A percentile compares a stretch with the other conserved stretches of the same genome.
These are phyloP conservation scores for Meredithiella fracta DNA, from an alignment of 2,329 filamentous ascomycete genomes.

Conservation along the genomic window DNA sequence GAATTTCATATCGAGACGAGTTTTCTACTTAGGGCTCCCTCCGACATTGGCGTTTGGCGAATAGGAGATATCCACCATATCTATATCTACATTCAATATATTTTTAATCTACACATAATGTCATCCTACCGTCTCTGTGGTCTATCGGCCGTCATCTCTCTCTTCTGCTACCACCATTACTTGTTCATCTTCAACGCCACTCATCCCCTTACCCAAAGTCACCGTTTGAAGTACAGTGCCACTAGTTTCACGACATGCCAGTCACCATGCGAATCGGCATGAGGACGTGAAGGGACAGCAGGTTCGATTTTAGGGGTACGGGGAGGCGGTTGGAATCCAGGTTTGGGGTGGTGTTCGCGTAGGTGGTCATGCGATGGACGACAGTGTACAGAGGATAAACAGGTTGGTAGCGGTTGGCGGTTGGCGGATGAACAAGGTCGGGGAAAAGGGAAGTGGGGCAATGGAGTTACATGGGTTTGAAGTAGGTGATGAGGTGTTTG, in stretches of 20 bases:
- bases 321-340: neutral
- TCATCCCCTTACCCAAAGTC: neutral
- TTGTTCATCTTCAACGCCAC: neutral
- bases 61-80: neutral
- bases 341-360: neutral
- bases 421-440: no score
- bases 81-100: neutral
- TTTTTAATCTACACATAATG: neutral
- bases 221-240: neutral
- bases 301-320: neutral
- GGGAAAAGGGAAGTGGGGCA: no score
- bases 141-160: no score
- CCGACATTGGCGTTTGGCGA: neutral
- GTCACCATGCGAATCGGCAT: neutral
- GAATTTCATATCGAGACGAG: neutral
- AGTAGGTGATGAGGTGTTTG: no score
- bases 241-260: neutral
- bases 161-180: neutral
- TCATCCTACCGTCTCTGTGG: neutral
- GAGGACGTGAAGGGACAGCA: neutral
- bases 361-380: neutral
- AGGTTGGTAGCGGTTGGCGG: no score
- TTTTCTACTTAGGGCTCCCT: neutral
- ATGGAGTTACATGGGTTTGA: no score
- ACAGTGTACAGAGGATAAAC: no score